Conservation (phyloP, 169 alveolate genomes). For the Cryptosporidium viatorum region DNA sequence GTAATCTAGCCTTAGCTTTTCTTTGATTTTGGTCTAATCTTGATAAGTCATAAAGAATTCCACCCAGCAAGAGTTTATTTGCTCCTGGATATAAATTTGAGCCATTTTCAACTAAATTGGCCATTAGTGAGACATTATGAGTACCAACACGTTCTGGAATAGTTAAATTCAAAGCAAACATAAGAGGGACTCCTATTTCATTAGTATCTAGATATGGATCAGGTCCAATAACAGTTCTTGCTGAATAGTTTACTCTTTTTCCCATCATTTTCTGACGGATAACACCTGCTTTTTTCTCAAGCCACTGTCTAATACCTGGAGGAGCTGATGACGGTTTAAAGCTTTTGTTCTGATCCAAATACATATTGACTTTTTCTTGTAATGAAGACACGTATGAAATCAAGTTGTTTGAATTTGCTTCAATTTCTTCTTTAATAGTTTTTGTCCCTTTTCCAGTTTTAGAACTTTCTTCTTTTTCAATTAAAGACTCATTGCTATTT, state of each 20-base stretch:
- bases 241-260: constrained; percentile 98
- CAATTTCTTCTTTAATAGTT: constrained; percentile 79
- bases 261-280: constrained; percentile 99
- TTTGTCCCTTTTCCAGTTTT: constrained; percentile 78
- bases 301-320: constrained; percentile 93
- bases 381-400: constrained; percentile 58
- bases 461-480: constrained; percentile 73
- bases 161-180: constrained; percentile 93
- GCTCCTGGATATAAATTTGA: constrained; percentile 98
- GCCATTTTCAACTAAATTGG: constrained; percentile 93
- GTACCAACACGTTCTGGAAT: constrained; percentile 94
- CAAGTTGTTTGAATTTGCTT: constrained; percentile 66
- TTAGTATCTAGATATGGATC: constrained; percentile 97
- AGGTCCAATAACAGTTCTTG: constrained; percentile 98
- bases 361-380: constrained; percentile 58
- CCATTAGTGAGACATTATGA: constrained; percentile 87
- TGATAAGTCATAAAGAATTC: constrained; percentile 74
- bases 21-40: constrained; percentile 83
- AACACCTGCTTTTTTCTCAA: constrained; percentile 97
- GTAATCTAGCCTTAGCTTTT: constrained; percentile 88
- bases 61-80: constrained; percentile 79
- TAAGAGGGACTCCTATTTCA: constrained; percentile 96
- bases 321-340: constrained; percentile 79
- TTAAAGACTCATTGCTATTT: not conserved
- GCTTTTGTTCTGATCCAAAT: constrained; percentile 80